Percentiles rank a stretch among this genome's conserved stretches.
Evolutionary conservation across 192 early-diverging fungal species (phyloP).

Genomic region (Rhizophagus prolifer): DNA sequence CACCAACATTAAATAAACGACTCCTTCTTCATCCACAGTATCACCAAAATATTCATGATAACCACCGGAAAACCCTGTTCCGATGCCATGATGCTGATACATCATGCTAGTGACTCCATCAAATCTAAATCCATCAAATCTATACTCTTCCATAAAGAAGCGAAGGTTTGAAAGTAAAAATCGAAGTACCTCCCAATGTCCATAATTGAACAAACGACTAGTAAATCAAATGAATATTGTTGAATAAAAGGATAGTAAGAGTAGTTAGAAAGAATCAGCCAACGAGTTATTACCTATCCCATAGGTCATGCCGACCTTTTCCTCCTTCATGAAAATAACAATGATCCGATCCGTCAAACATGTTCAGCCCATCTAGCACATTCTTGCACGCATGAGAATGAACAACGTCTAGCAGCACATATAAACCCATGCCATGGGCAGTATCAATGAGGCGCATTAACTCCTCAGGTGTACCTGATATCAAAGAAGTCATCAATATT

Average conservation of each 20-base stretch:
- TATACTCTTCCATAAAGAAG: constrained; percentile 88
- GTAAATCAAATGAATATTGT: neutral
- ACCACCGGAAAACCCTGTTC: constrained; percentile 86
- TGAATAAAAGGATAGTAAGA: no score
- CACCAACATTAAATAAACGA: constrained; percentile 90
- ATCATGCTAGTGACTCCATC: constrained; percentile 98
- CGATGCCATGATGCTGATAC: constrained; percentile 94
- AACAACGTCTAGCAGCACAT: constrained; percentile 89
- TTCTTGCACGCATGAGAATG: constrained; percentile 98
- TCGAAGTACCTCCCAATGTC: constrained; percentile 84
- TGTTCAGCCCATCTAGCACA: constrained; percentile 89
- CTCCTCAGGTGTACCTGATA: constrained; percentile 77
- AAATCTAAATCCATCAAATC: constrained; percentile 97
- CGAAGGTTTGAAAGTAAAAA: constrained; percentile 94
- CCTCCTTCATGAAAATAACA: constrained; percentile 92
- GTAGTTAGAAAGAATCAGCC: no score
- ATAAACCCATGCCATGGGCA: constrained; percentile 86
- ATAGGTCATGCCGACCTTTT: constrained; percentile 86
- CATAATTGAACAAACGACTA: constrained; percentile 92
- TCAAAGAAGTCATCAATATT: neutral
- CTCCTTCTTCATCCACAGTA: constrained; percentile 77
- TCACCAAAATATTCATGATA: constrained; percentile 95
- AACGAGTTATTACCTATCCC: constrained; percentile 61
- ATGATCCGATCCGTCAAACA: constrained; percentile 95
- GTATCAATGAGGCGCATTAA: constrained; percentile 89